These are phyloP conservation scores for Echria macrotheca DNA, from an alignment of 495 filamentous ascomycete species.

Conservation along the genomic window DNA sequence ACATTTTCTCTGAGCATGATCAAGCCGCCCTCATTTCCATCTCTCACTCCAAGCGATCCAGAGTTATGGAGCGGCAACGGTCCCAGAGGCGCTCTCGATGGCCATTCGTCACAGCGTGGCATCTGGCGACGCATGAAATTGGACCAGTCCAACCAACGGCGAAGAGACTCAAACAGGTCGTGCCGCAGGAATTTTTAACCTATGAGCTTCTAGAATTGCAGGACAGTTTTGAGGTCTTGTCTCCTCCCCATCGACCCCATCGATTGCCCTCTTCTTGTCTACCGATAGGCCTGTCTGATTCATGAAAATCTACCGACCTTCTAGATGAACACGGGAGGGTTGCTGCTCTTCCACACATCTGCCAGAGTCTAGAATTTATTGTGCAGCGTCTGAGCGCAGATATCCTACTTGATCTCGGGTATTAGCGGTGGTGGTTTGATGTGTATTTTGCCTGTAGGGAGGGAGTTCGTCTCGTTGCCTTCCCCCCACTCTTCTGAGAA, in stretches of 20 bases:
- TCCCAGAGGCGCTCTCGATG: too few species aligned
- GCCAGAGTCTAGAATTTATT: background rate
- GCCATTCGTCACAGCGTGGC: too few species aligned
- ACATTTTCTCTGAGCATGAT: too few species aligned
- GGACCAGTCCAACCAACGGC: too few species aligned
- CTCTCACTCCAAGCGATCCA: too few species aligned
- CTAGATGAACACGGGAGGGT: background rate
- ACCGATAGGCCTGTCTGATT: too few species aligned
- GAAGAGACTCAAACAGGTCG: conserved; percentile 18
- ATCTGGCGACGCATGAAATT: conserved; percentile 19
- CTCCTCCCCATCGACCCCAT: too few species aligned
- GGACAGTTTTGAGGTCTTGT: background rate
- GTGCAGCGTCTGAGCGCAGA: background rate
- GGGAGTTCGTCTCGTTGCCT: conserved; percentile 6
- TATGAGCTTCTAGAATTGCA: background rate
- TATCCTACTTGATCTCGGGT: background rate
- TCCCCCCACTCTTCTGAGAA: conserved; percentile 6
- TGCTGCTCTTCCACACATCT: background rate
- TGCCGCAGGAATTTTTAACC: conserved; percentile 19
- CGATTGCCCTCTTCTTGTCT: too few species aligned
- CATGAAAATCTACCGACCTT: too few species aligned
- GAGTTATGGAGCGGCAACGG: too few species aligned
- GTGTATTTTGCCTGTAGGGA: conserved; percentile 3
- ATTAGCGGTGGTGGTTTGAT: conserved; percentile 4
- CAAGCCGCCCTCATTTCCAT: too few species aligned